Conservation (phyloP, 108 stramenopile species). For the Epithemia pelagica region DNA sequence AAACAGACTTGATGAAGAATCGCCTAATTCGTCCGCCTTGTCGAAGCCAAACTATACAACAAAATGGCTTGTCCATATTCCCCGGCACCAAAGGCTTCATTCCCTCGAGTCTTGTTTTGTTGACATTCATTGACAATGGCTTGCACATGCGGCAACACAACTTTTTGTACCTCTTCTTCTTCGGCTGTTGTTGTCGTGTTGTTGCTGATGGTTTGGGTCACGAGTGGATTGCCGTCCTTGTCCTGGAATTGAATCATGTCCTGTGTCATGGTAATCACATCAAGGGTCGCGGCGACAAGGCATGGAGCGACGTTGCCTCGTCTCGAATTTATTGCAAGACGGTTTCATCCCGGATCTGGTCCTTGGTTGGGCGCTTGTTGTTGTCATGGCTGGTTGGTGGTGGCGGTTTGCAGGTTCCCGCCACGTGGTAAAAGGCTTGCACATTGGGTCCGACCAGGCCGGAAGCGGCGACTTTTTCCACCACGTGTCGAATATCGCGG, state of each 20-base stretch:
- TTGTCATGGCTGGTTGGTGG: background rate
- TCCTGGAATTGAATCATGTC: constrained; percentile 35
- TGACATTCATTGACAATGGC: constrained; percentile 57
- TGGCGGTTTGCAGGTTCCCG: background rate
- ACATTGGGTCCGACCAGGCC: constrained; percentile 25
- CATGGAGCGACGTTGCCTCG: too few species aligned
- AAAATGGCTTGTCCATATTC: constrained; percentile 88
- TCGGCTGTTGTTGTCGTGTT: constrained; percentile 19
- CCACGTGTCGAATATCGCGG: constrained; percentile 57
- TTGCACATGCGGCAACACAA: constrained; percentile 62
- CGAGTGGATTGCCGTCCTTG: constrained; percentile 21
- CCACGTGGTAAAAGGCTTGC: constrained; percentile 1
- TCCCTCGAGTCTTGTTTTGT: constrained; percentile 76
- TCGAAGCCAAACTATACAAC: constrained; percentile 77
- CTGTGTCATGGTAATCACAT: constrained; percentile 36
- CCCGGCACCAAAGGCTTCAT: constrained; percentile 79
- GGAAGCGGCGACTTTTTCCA: constrained; percentile 63
- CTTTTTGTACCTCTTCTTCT: constrained; percentile 63
- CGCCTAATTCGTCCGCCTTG: constrained; percentile 71
- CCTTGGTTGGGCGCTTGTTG: background rate
- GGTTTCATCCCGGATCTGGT: background rate
- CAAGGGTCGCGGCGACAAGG: constrained; percentile 42
- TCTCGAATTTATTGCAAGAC: too few species aligned
- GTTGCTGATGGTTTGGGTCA: constrained; percentile 16
- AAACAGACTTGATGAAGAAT: constrained; percentile 59